A percentile compares a stretch with the other conserved stretches of the same genome.
These are phyloP conservation scores for Phaeosphaeria sp. DNA, from an alignment of 2,329 filamentous ascomycete species.

Conservation along the genomic window DNA sequence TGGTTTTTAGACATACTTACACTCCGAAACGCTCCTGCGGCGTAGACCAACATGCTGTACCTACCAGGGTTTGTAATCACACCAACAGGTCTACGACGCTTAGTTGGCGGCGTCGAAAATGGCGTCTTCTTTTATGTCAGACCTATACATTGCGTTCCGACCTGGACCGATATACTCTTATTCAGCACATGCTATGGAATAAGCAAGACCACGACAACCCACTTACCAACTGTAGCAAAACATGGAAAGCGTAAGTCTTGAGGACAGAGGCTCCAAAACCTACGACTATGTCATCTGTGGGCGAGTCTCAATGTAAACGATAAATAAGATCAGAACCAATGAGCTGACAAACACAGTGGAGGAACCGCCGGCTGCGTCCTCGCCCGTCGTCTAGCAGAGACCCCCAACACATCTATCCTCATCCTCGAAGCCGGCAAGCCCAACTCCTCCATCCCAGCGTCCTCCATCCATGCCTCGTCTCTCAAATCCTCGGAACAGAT, in stretches of 20 bases:
- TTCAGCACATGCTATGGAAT: not conserved
- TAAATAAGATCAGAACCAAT: not conserved
- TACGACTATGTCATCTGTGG: slow-evolving; percentile 14
- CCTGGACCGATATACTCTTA: not conserved
- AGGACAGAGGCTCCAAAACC: not conserved
- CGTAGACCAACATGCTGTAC: too few relatives aligned
- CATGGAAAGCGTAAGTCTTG: not conserved
- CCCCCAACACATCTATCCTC: slow-evolving; percentile 46
- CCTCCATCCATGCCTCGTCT: slow-evolving; percentile 27
- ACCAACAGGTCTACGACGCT: too few relatives aligned
- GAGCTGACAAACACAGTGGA: slow-evolving; percentile 38
- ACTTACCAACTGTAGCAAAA: not conserved
- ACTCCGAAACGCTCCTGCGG: too few relatives aligned
- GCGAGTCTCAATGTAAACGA: not conserved
- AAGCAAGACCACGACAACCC: not conserved
- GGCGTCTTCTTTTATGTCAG: too few relatives aligned
- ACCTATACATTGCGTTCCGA: not conserved
- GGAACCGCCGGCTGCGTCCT: slow-evolving; percentile 57
- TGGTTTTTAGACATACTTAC: too few relatives aligned
- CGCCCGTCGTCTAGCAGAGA: slow-evolving; percentile 53
- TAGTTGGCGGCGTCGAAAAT: too few relatives aligned
- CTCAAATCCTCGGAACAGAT: slow-evolving; percentile 53
- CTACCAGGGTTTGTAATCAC: too few relatives aligned
- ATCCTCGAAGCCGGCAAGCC: slow-evolving; percentile 53
- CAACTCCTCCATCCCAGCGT: slow-evolving; percentile 14